phyloP scores from a whole-genome alignment of 441 rosid species.

The Euphorbia celastroides region DNA sequence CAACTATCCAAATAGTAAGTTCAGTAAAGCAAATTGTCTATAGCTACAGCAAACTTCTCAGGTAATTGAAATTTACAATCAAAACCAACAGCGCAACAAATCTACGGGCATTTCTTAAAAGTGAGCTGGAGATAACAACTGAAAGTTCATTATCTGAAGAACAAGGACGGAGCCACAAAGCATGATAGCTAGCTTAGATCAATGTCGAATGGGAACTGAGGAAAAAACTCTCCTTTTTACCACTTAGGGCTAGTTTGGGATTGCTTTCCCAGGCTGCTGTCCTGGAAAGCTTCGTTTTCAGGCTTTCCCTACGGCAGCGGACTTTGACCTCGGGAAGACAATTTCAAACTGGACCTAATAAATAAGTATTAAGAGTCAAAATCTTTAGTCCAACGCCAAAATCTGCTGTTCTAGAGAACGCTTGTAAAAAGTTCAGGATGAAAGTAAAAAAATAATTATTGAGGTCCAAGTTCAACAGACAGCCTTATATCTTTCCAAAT shows the following conservation, averaged over 20 bases:
- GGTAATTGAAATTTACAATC: background rate
- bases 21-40: background rate
- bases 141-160: background rate
- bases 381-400: too few species aligned
- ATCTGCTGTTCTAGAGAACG: too few species aligned
- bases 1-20: background rate
- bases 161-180: background rate
- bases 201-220: too few species aligned
- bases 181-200: too few species aligned
- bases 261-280: too few species aligned
- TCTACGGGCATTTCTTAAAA: background rate
- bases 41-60: background rate
- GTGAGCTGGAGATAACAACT: background rate
- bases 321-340: too few species aligned
- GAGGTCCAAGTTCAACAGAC: background rate
- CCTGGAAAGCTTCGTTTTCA: too few species aligned
- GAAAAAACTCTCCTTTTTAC: too few species aligned
- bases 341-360: too few species aligned
- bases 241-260: too few species aligned
- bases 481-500: background rate
- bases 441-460: background rate
- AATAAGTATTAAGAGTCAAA: too few species aligned
- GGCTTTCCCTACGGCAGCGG: too few species aligned
- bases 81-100: background rate
- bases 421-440: background rate